Conservation (phyloP, 805 yeast species). For the Pichia paraexigua region DNA sequence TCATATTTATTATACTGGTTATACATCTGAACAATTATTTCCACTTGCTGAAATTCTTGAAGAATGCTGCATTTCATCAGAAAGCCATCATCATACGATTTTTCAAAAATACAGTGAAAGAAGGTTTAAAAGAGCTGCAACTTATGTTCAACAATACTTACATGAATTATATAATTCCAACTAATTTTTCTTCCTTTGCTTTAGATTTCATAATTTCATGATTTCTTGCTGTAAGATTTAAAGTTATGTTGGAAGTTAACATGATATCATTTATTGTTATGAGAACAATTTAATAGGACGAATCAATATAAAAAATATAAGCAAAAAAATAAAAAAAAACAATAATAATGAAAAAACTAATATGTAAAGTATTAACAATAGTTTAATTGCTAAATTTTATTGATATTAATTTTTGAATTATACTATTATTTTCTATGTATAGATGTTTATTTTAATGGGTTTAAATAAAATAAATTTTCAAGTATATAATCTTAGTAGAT, state of each 20-base stretch:
- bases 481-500: no score
- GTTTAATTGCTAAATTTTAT: not conserved
- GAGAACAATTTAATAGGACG: not conserved
- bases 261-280: not conserved
- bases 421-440: not conserved
- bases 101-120: constrained; percentile 86
- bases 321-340: no score
- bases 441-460: not conserved
- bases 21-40: constrained; percentile 73
- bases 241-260: not conserved
- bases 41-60: constrained; percentile 71
- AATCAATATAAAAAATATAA: not conserved
- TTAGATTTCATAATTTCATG: not conserved
- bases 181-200: not conserved
- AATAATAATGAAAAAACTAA: not conserved
- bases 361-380: not conserved
- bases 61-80: constrained; percentile 56
- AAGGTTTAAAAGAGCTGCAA: constrained; percentile 70
- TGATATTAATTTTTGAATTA: not conserved
- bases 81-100: constrained; percentile 65
- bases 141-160: constrained; percentile 60
- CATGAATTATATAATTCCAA: constrained; percentile 3
- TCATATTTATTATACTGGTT: constrained; percentile 88
- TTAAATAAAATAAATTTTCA: not conserved
- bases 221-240: not conserved